A percentile compares a stretch with the other conserved stretches of the same genome.
phyloP scores from a whole-genome alignment of 495 filamentous ascomycete species.

The Penicillium coprophilum region DNA sequence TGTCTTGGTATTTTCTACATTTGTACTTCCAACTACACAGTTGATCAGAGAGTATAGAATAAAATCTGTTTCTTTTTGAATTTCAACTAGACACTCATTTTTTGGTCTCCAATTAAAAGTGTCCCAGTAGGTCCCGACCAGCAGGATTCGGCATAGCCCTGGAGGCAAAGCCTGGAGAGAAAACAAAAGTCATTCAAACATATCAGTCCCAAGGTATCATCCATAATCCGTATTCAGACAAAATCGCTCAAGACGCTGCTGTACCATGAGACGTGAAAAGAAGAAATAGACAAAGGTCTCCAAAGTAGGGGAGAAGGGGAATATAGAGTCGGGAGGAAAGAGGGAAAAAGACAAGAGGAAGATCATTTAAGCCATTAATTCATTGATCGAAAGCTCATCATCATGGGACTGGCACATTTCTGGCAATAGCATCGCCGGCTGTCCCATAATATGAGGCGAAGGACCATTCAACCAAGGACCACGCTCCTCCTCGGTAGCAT shows the following conservation, averaged over 20 bases:
- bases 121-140: slow-evolving; percentile 11
- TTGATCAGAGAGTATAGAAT: not conserved
- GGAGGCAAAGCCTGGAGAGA: slow-evolving; percentile 1
- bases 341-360: slow-evolving; percentile 1
- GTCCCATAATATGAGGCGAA: slow-evolving; percentile 40
- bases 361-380: slow-evolving; percentile 38
- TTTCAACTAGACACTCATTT: slow-evolving; percentile 15
- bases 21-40: not conserved
- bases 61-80: not conserved
- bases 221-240: slow-evolving; percentile 23
- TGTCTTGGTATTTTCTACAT: not conserved
- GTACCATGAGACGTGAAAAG: slow-evolving; percentile 19
- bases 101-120: slow-evolving; percentile 9
- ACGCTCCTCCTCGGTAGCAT: slow-evolving; percentile 77
- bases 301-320: not conserved
- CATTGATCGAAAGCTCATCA: slow-evolving; percentile 41
- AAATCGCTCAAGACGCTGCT: slow-evolving; percentile 27
- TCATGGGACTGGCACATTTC: slow-evolving; percentile 35
- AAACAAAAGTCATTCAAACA: slow-evolving; percentile 13
- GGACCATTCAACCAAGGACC: slow-evolving; percentile 66
- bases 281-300: slow-evolving; percentile 10
- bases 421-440: slow-evolving; percentile 36
- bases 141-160: slow-evolving; percentile 12
- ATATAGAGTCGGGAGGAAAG: not conserved
- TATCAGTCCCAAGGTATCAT: slow-evolving; percentile 27